Evolutionary conservation across 2,329 filamentous ascomycete species (phyloP), one percentile per base, ranked within the genome.

Genomic region (Huntiella savannae): DNA sequence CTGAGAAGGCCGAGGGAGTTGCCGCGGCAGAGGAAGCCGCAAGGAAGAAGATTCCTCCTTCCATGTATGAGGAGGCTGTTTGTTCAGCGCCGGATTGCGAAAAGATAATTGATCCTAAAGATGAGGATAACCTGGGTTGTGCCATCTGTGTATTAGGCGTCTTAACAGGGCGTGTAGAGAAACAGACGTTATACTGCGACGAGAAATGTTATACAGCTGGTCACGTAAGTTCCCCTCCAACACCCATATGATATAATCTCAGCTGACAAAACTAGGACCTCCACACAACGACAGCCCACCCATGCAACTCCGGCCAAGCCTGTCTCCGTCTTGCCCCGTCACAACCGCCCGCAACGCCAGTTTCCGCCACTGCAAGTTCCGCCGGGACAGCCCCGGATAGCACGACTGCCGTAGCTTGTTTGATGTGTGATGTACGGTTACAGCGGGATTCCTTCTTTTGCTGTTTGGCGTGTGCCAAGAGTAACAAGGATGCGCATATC

Each of bases 101-200:
- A 1, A 57, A 57, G 44, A 36, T 50, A 0, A 57, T 64, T 11
- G 55, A 62, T 11, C 40, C 54, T 1, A 57, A 60, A 38, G 55
- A 61, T 6, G 61, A 68, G 5, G 40, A 35, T 32, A 47, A 36
- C n/a, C 48, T 64, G 1, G 62, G 63, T 4, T 71, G 68, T 44
- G 56, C 62, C 2, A 43, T 68, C 4, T 71, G 68, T 53, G 63
- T 69, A 51, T 54, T 64, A n/a, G 54, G 67, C 2, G 50, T 55
- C 8, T 56, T 63, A 35, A 58, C 63, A 49, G 61, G 62, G 10
- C 57, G 63, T 3, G 50, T 50, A 7, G 55, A 57, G 43, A 56
- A 55, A 28, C 52, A 65, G 47, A 63, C 62, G 2, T 55, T 67
- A 5, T 71, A 67, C 51, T 70, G 67, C 54, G 66, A 64, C 1